Percentiles rank a stretch among this genome's conserved stretches.
These are phyloP conservation scores for Scheffersomyces amazonensis DNA, from an alignment of 805 yeast genomes.

Conservation along the genomic window DNA sequence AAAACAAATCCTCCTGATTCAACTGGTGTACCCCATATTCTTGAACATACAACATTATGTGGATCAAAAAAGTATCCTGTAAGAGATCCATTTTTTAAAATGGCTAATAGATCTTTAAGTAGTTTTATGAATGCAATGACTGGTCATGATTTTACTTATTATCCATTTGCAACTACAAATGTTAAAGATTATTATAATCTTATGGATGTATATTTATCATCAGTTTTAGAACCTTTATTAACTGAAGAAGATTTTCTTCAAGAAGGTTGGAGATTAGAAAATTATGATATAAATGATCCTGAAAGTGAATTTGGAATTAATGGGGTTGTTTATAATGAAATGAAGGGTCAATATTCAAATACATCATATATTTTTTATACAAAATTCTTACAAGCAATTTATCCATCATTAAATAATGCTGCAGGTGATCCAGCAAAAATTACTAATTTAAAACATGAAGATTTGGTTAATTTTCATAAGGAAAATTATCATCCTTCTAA, in stretches of 20 bases:
- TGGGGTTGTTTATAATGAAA: slow-evolving; percentile 97
- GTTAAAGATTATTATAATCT: slow-evolving; percentile 74
- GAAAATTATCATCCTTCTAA: slow-evolving; percentile 87
- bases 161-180: slow-evolving; percentile 95
- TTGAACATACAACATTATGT: slow-evolving; percentile 94
- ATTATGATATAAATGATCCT: slow-evolving; percentile 56
- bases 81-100: slow-evolving; percentile 95
- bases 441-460: slow-evolving; percentile 70
- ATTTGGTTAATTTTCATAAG: slow-evolving; percentile 72
- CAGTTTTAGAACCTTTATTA: slow-evolving; percentile 79
- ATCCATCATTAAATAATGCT: slow-evolving; percentile 81
- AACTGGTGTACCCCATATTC: slow-evolving; percentile 95
- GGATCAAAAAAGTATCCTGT: slow-evolving; percentile 92
- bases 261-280: slow-evolving; percentile 97
- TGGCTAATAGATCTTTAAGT: slow-evolving; percentile 91
- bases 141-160: slow-evolving; percentile 92
- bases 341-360: slow-evolving; percentile 96
- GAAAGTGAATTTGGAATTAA: slow-evolving; percentile 68
- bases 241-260: slow-evolving; percentile 81
- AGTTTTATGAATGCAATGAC: slow-evolving; percentile 99
- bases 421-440: slow-evolving; percentile 92
- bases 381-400: slow-evolving; percentile 76
- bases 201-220: slow-evolving; percentile 83
- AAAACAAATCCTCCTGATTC: slow-evolving; percentile 92
- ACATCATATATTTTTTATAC: slow-evolving; percentile 83